Evolutionary conservation across 2,329 filamentous ascomycete species (phyloP).

Genomic region (Hymenoscyphus albidus): DNA sequence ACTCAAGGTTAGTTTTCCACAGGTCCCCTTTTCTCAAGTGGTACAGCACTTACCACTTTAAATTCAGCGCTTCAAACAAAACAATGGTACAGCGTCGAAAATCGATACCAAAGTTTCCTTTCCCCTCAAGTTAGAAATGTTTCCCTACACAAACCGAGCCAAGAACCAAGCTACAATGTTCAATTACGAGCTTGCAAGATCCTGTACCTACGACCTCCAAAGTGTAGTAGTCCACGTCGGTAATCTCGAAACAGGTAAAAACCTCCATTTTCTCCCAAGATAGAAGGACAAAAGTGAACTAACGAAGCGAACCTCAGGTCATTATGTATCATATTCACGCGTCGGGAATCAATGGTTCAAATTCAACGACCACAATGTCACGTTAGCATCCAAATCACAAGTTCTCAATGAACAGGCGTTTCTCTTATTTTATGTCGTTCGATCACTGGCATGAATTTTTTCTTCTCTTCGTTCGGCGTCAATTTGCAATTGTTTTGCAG

Average conservation of each 20-base stretch:
- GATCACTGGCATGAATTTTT: conserved; percentile 39
- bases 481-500: too few species aligned
- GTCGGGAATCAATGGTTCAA: conserved; percentile 88
- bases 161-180: conserved; percentile 48
- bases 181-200: conserved; percentile 53
- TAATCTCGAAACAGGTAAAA: conserved; percentile 72
- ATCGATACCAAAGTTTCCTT: conserved; percentile 85
- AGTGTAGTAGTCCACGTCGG: conserved; percentile 92
- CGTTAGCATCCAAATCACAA: conserved; percentile 75
- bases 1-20: conserved; percentile 64
- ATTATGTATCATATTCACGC: conserved; percentile 86
- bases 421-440: conserved; percentile 79
- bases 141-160: conserved; percentile 76
- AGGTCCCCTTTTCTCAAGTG: neutral
- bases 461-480: neutral
- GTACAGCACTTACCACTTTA: neutral
- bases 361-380: conserved; percentile 93
- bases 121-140: conserved; percentile 82
- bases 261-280: neutral
- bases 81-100: conserved; percentile 72
- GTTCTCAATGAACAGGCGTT: conserved; percentile 86
- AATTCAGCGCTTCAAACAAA: conserved; percentile 67
- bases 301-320: conserved; percentile 44
- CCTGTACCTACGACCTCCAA: conserved; percentile 79
- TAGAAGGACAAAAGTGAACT: conserved; percentile 5